Evolutionary conservation across 108 stramenopile species (phyloP).

Genomic region (Nitzschia sp.): DNA sequence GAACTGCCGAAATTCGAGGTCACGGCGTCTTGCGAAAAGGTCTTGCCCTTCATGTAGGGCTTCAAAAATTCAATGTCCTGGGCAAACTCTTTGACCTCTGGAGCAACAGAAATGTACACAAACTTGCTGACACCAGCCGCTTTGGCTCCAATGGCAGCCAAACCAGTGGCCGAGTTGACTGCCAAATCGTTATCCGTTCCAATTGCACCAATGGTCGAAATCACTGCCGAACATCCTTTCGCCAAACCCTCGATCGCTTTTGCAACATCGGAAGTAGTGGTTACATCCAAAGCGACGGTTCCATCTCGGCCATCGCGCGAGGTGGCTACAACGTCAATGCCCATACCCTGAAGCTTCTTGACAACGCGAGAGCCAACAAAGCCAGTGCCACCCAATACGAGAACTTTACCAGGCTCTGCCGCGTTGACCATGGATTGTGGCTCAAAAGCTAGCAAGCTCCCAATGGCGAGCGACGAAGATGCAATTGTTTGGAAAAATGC

Average conservation of each 20-base stretch:
- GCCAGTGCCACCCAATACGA: constrained; percentile 72
- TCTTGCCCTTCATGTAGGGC: constrained; percentile 69
- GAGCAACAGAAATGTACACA: constrained; percentile 63
- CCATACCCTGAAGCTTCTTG: constrained; percentile 43
- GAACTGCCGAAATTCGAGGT: constrained; percentile 15
- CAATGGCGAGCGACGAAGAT: background rate
- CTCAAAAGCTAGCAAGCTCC: background rate
- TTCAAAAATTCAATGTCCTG: constrained; percentile 61
- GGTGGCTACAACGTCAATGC: constrained; percentile 37
- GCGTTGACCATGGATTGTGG: background rate
- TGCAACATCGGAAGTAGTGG: background rate
- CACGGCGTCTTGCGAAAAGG: constrained; percentile 45
- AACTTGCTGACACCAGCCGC: constrained; percentile 42
- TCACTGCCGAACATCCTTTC: constrained; percentile 44
- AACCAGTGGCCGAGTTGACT: constrained; percentile 47
- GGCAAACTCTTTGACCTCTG: constrained; percentile 65
- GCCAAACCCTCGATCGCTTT: constrained; percentile 20
- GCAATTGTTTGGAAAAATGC: constrained; percentile 4
- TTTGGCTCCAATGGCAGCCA: constrained; percentile 56
- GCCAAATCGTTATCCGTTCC: constrained; percentile 48
- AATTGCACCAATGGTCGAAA: constrained; percentile 66
- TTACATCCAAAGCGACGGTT: constrained; percentile 2
- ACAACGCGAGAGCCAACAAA: constrained; percentile 68
- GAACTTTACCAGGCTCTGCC: background rate
- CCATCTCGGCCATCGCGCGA: constrained; percentile 39